Evolutionary conservation across 2,329 filamentous ascomycete genomes (phyloP).

Genomic region (Bipolaris victoriae): DNA sequence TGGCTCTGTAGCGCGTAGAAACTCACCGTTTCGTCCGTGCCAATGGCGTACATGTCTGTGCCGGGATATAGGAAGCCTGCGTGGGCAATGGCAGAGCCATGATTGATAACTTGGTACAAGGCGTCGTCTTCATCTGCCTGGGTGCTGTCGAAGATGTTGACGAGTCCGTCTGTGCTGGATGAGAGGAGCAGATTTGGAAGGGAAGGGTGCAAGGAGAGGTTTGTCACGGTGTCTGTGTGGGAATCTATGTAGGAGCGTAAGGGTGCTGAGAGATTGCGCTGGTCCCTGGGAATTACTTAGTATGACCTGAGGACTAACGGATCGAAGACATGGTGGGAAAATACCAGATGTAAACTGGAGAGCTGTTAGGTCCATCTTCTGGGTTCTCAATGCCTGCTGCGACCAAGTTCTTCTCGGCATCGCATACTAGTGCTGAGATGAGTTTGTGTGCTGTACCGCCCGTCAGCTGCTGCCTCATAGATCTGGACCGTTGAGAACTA

Average conservation of each 20-base stretch:
- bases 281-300: slow-evolving; percentile 44
- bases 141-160: slow-evolving; percentile 76
- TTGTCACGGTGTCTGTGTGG: slow-evolving; percentile 65
- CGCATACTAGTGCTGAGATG: slow-evolving; percentile 70
- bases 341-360: slow-evolving; percentile 49
- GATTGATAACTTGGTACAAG: slow-evolving; percentile 78
- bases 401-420: slow-evolving; percentile 62
- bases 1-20: slow-evolving; percentile 73
- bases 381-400: slow-evolving; percentile 75
- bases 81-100: slow-evolving; percentile 74
- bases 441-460: slow-evolving; percentile 53
- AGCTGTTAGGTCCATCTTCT: slow-evolving; percentile 56
- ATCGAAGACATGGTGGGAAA: neutral
- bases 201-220: slow-evolving; percentile 66
- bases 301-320: neutral
- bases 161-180: slow-evolving; percentile 78
- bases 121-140: slow-evolving; percentile 73
- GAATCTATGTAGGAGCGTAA: slow-evolving; percentile 53
- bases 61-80: slow-evolving; percentile 69
- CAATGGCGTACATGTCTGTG: slow-evolving; percentile 68
- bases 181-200: slow-evolving; percentile 70
- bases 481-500: slow-evolving; percentile 8
- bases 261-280: slow-evolving; percentile 48
- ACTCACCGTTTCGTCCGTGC: slow-evolving; percentile 78
- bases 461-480: slow-evolving; percentile 24